Evolutionary conservation across 352 stramenopile genomes (phyloP).

Genomic region (Globisporangium iwayamae): DNA sequence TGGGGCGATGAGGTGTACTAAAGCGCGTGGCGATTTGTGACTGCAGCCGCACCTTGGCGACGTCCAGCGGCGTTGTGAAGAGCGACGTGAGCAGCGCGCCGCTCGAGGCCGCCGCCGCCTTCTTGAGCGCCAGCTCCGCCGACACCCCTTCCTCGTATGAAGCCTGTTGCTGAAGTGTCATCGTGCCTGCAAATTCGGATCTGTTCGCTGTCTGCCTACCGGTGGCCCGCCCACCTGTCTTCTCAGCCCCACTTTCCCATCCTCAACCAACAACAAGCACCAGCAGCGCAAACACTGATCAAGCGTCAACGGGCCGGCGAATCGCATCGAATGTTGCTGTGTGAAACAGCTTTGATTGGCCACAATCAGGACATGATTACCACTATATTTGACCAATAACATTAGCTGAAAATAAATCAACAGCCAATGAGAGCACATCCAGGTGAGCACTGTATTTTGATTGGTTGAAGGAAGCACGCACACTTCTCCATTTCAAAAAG

Average conservation of each 20-base stretch:
- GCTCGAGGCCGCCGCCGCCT: slow-evolving; percentile 59
- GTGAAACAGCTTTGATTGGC: background rate
- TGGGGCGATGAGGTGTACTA: background rate
- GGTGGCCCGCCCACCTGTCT: background rate
- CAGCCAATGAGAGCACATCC: background rate
- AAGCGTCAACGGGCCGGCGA: background rate
- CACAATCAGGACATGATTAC: background rate
- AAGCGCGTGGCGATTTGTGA: slow-evolving; percentile 47
- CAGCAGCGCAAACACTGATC: background rate
- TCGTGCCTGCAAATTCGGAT: slow-evolving; percentile 12
- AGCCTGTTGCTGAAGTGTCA: slow-evolving; percentile 7
- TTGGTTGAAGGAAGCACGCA: background rate
- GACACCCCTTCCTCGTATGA: background rate
- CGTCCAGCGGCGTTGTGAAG: slow-evolving; percentile 83
- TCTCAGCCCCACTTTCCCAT: background rate
- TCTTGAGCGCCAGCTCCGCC: slow-evolving; percentile 52
- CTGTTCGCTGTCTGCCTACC: background rate
- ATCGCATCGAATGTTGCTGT: slow-evolving; percentile 2
- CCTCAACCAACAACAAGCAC: background rate
- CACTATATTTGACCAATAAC: background rate
- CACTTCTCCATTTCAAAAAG: too few species aligned
- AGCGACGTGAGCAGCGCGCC: slow-evolving; percentile 75
- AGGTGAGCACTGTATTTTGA: background rate
- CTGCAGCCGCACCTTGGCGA: slow-evolving; percentile 81
- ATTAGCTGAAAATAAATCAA: background rate